Evolutionary conservation across 495 filamentous ascomycete genomes (phyloP).

Genomic region (Xylaria palmicola): DNA sequence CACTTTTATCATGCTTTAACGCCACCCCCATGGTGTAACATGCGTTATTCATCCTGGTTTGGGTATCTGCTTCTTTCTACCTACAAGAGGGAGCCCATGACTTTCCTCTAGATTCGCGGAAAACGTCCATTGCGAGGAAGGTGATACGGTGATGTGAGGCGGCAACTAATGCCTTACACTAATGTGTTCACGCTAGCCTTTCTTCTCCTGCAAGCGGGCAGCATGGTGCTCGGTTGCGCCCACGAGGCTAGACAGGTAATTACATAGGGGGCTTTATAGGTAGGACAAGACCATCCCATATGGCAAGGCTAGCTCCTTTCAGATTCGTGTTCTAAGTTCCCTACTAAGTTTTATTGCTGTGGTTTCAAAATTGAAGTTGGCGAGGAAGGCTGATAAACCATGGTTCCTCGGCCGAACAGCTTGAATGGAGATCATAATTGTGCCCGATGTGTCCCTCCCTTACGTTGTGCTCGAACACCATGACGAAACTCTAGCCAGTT

Average conservation of each 20-base stretch:
- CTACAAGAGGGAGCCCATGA: neutral
- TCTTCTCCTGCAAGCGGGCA: neutral
- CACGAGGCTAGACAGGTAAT: constrained; percentile 8
- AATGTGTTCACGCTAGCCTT: neutral
- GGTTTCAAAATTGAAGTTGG: too few relatives aligned
- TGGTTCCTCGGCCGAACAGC: neutral
- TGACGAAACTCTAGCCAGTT: neutral
- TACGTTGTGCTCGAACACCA: neutral
- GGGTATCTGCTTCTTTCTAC: constrained; percentile 11
- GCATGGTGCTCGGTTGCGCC: neutral
- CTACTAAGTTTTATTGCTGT: too few relatives aligned
- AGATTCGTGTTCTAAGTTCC: constrained; percentile 27
- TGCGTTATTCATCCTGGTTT: neutral
- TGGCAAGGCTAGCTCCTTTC: constrained; percentile 31
- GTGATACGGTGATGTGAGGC: neutral
- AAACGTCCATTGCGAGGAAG: neutral
- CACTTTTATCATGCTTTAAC: neutral
- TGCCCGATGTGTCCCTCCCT: neutral
- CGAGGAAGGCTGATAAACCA: neutral
- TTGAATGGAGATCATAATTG: neutral
- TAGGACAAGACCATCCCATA: constrained; percentile 31
- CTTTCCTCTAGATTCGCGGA: neutral
- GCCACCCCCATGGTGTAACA: neutral
- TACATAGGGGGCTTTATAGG: constrained; percentile 31
- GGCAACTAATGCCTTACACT: neutral